Evolutionary conservation across 176 grass and related monocot species (phyloP).

Genomic region (Phragmites australis): DNA sequence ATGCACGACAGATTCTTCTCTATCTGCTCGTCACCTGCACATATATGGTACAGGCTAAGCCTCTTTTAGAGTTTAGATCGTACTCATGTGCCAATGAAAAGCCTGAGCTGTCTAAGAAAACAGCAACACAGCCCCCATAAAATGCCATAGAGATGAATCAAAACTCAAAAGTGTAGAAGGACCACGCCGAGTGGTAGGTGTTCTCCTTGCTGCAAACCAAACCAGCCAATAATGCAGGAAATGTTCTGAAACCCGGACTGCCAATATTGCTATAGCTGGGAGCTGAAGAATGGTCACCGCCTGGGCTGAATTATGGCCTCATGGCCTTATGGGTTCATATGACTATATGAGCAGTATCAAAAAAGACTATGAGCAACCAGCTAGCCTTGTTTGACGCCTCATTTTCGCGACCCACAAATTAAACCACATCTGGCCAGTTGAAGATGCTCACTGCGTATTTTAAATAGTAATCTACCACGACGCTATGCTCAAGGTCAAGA

Average conservation of each 20-base stretch:
- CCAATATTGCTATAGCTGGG: background rate
- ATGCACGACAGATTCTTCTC: conserved; percentile 47
- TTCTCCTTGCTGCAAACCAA: background rate
- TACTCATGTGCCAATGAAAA: conserved; percentile 49
- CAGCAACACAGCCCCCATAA: conserved; percentile 23
- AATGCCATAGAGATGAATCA: conserved; percentile 34
- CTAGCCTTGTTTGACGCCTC: background rate
- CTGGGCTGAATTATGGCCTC: background rate
- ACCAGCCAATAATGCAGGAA: background rate
- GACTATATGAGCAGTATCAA: background rate
- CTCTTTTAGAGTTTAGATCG: conserved; percentile 41
- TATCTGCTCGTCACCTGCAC: conserved; percentile 34
- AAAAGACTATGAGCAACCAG: too few species aligned
- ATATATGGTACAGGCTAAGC: conserved; percentile 40
- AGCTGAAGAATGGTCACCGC: background rate
- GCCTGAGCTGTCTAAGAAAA: conserved; percentile 20
- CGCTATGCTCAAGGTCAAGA: background rate
- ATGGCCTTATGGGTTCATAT: background rate
- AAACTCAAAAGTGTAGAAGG: background rate
- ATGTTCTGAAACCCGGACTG: background rate
- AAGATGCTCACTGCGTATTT: background rate
- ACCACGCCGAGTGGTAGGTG: background rate
- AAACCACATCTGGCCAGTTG: background rate
- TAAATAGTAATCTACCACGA: background rate
- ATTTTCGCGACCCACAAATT: background rate